Percentiles rank a stretch among this genome's conserved stretches.
Evolutionary conservation across 225 moss, liverwort and hornwort species (phyloP).

Genomic region (Rhytidiadelphus loreus): DNA sequence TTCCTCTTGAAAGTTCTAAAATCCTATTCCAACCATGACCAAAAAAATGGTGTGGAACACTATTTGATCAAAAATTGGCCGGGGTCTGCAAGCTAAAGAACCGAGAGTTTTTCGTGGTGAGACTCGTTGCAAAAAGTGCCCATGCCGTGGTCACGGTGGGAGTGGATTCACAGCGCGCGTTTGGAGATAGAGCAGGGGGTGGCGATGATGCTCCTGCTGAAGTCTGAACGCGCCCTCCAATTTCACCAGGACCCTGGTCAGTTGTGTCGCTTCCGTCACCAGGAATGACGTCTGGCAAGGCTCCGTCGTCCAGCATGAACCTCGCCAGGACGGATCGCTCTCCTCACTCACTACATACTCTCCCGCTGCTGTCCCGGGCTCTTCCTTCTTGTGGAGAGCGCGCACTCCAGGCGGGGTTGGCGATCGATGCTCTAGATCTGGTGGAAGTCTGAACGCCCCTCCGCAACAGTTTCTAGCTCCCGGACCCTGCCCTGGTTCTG

Average conservation of each 20-base stretch:
- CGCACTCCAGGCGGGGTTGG: background rate
- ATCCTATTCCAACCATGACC: background rate
- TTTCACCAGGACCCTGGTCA: no score
- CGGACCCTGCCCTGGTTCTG: background rate
- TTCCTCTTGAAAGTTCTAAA: background rate
- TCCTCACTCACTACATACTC: no score
- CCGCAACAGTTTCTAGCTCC: no score
- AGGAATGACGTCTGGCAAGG: no score
- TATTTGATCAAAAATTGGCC: background rate
- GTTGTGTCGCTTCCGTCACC: no score
- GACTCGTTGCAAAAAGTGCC: background rate
- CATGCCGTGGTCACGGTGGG: no score
- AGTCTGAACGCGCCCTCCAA: no score
- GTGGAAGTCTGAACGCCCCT: background rate
- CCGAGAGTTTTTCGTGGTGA: fast-evolving
- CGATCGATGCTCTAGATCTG: background rate
- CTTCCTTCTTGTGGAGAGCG: background rate
- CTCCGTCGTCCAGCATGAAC: no score
- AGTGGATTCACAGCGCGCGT: background rate
- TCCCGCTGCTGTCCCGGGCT: no score
- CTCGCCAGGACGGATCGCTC: no score
- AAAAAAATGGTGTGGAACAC: background rate
- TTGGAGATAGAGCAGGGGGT: no score
- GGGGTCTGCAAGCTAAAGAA: background rate
- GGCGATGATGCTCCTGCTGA: no score